These are phyloP conservation scores for Tilletia indica DNA, from an alignment of 1,284 basidiomycete genomes.

Conservation along the genomic window DNA sequence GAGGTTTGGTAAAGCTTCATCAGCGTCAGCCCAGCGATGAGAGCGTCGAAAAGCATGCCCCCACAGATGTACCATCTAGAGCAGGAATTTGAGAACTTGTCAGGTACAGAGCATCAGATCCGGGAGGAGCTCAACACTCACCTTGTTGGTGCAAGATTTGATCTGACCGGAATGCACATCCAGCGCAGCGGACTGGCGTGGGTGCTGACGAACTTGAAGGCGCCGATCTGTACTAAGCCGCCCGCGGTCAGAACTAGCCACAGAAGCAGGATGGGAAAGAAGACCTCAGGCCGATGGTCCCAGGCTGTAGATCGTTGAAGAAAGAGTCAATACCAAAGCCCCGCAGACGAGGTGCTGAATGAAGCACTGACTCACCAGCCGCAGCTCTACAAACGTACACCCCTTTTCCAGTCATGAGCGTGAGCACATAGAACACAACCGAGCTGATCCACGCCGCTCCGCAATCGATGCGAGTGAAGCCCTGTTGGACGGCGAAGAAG, in stretches of 20 bases:
- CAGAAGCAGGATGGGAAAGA: neutral
- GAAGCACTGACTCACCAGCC: constrained; percentile 5
- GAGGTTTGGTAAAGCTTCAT: neutral
- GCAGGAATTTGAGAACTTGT: neutral
- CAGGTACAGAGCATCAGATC: neutral
- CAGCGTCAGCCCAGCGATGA: neutral
- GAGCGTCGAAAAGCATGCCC: neutral
- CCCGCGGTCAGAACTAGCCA: neutral
- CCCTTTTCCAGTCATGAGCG: neutral
- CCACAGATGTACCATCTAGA: neutral
- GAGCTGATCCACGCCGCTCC: neutral
- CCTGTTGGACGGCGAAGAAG: neutral
- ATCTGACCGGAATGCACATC: neutral
- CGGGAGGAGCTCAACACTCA: neutral
- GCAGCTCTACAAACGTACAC: neutral
- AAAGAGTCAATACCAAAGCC: neutral
- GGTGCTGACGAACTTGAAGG: neutral
- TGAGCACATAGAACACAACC: neutral
- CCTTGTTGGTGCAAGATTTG: neutral
- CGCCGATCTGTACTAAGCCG: neutral
- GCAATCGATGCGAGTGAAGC: neutral
- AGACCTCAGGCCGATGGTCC: neutral
- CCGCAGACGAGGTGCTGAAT: neutral
- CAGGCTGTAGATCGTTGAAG: neutral
- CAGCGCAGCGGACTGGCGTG: neutral